Conservation (phyloP, 331 rosid genomes). For the Pyrus hybrid region DNA sequence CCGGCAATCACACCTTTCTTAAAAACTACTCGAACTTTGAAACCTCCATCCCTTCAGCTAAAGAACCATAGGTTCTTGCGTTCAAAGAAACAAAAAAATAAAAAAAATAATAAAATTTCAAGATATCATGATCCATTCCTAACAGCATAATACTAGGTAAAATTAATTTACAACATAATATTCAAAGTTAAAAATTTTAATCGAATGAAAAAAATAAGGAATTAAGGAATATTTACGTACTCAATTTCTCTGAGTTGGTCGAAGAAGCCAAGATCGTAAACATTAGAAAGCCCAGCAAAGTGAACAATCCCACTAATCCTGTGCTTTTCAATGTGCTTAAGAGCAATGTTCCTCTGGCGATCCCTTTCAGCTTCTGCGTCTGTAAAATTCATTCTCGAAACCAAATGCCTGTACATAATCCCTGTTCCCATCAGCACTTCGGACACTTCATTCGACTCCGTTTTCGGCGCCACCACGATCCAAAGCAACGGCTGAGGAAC, state of each 20-base stretch:
- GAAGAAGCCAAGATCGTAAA: slow-evolving; percentile 81
- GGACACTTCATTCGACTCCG: slow-evolving; percentile 35
- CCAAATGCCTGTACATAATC: slow-evolving; percentile 88
- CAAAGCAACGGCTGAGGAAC: slow-evolving; percentile 79
- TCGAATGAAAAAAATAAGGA: neutral
- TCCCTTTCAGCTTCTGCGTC: slow-evolving; percentile 74
- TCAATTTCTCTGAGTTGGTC: slow-evolving; percentile 73
- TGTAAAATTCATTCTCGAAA: slow-evolving; percentile 59
- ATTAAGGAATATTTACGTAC: slow-evolving; percentile 32
- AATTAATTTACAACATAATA: neutral
- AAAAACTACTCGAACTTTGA: neutral
- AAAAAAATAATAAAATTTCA: neutral
- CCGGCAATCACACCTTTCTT: neutral
- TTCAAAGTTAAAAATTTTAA: neutral
- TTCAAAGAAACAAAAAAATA: neutral
- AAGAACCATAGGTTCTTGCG: neutral
- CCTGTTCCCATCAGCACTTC: slow-evolving; percentile 68
- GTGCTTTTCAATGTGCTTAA: slow-evolving; percentile 82
- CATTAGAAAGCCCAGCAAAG: slow-evolving; percentile 82
- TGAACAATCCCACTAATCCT: slow-evolving; percentile 82
- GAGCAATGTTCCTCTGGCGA: slow-evolving; percentile 78
- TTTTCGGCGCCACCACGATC: slow-evolving; percentile 66
- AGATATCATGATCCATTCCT: neutral
- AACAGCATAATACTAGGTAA: neutral
- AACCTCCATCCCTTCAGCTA: neutral